Percentiles rank a stretch among this genome's conserved stretches.
These are phyloP conservation scores for Bretziella fagacearum DNA, from an alignment of 2,329 filamentous ascomycete species.

Conservation along the genomic window DNA sequence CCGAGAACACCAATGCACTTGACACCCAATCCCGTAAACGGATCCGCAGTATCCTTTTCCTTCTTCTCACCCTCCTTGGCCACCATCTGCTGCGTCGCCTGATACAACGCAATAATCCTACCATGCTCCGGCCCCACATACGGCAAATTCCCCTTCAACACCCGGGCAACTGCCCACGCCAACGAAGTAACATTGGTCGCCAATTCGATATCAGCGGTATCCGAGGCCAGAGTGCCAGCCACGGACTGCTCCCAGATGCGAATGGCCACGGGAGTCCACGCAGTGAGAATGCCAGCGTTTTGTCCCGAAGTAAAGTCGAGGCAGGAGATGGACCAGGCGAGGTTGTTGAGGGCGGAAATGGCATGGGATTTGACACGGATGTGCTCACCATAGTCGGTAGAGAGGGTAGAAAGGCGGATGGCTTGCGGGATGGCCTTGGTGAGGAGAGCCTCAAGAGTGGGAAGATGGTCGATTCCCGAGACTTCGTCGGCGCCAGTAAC, in stretches of 20 bases:
- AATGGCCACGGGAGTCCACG: slow-evolving; percentile 37
- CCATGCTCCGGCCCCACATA: slow-evolving; percentile 33
- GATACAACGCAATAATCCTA: slow-evolving; percentile 49
- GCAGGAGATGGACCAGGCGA: slow-evolving; percentile 48
- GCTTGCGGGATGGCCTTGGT: slow-evolving; percentile 31
- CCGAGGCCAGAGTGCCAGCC: slow-evolving; percentile 38
- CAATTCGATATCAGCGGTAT: slow-evolving; percentile 43
- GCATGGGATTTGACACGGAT: slow-evolving; percentile 34
- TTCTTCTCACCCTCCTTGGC: slow-evolving; percentile 16
- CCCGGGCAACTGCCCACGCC: slow-evolving; percentile 47
- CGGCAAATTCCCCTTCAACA: slow-evolving; percentile 21
- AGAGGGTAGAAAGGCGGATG: slow-evolving; percentile 29
- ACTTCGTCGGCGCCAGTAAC: slow-evolving; percentile 33
- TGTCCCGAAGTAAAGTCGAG: slow-evolving; percentile 40
- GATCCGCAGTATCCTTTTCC: slow-evolving; percentile 26
- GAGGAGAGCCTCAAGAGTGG: slow-evolving; percentile 34
- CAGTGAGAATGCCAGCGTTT: slow-evolving; percentile 33
- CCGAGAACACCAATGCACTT: slow-evolving; percentile 52
- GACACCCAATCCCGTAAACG: slow-evolving; percentile 45
- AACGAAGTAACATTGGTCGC: slow-evolving; percentile 48
- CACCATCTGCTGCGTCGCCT: slow-evolving; percentile 29
- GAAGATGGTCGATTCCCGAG: slow-evolving; percentile 31
- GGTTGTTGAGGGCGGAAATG: slow-evolving; percentile 47
- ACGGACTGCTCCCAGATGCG: slow-evolving; percentile 42
- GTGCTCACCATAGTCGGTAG: slow-evolving; percentile 25